Conservation (phyloP, 2,329 filamentous ascomycete species). For the Phialocephala subalpina region DNA sequence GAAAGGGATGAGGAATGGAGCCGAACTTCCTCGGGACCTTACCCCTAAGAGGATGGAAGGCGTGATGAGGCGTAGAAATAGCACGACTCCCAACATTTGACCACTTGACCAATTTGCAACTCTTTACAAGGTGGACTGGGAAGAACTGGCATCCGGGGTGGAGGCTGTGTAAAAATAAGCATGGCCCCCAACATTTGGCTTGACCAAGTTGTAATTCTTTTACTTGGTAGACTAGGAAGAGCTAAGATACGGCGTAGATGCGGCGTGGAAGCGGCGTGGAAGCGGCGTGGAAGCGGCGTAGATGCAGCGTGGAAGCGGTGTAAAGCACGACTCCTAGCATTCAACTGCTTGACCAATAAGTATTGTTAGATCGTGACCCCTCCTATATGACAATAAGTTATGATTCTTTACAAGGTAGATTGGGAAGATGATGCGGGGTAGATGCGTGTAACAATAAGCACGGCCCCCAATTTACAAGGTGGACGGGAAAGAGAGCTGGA, state of each 20-base stretch:
- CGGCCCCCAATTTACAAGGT: no score
- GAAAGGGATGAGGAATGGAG: background rate
- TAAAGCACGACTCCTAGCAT: background rate
- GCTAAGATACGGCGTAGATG: conserved; percentile 1
- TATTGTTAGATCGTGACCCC: background rate
- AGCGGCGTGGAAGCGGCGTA: background rate
- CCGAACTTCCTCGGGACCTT: background rate
- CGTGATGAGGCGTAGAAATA: background rate
- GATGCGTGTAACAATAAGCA: no score
- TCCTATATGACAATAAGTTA: background rate
- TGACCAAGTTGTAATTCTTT: background rate
- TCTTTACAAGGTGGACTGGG: background rate
- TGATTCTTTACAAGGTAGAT: conserved; percentile 1
- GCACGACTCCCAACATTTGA: background rate
- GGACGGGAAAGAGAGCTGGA: background rate
- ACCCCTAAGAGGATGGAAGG: background rate
- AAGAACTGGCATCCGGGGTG: background rate
- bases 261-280: background rate
- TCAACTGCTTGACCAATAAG: background rate
- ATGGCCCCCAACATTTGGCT: background rate
- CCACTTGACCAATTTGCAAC: background rate
- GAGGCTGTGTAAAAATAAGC: background rate
- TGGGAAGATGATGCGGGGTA: no score
- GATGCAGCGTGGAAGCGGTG: background rate
- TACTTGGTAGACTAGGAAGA: background rate